Conservation (phyloP, 225 moss, liverwort and hornwort species). For the Sphagnum tenellum region DNA sequence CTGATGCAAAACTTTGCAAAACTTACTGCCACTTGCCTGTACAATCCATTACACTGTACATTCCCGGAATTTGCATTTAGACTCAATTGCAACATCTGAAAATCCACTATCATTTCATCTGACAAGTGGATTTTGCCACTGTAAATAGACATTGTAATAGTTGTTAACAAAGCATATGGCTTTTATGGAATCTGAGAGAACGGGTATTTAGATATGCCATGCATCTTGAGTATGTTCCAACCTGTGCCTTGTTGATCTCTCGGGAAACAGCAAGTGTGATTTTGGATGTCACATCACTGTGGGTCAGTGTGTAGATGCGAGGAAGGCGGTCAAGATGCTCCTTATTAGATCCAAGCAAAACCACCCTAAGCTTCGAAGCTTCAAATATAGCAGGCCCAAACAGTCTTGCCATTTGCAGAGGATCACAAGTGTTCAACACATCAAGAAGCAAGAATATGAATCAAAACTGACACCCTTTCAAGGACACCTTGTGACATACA, state of each 20-base stretch:
- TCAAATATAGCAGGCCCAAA: conserved; percentile 94
- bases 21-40: conserved; percentile 74
- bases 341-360: conserved; percentile 56
- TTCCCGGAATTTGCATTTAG: not conserved
- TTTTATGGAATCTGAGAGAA: not conserved
- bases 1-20: too few relatives aligned
- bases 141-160: not conserved
- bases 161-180: not conserved
- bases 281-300: conserved; percentile 84
- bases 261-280: conserved; percentile 80
- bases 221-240: conserved; percentile 3
- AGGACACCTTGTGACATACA: too few relatives aligned
- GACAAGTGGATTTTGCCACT: not conserved
- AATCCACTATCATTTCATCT: not conserved
- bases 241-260: conserved; percentile 93
- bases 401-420: conserved; percentile 59
- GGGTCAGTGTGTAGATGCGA: conserved; percentile 85
- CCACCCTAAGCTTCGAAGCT: conserved; percentile 75
- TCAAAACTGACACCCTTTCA: not conserved
- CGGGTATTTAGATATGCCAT: not conserved
- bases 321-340: conserved; percentile 53
- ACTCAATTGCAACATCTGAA: not conserved
- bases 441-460: not conserved
- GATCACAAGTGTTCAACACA: not conserved
- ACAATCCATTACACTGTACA: conserved; percentile 83